These are phyloP conservation scores for Fusarium oligoseptatum DNA, from an alignment of 2,329 filamentous ascomycete species.

Conservation along the genomic window DNA sequence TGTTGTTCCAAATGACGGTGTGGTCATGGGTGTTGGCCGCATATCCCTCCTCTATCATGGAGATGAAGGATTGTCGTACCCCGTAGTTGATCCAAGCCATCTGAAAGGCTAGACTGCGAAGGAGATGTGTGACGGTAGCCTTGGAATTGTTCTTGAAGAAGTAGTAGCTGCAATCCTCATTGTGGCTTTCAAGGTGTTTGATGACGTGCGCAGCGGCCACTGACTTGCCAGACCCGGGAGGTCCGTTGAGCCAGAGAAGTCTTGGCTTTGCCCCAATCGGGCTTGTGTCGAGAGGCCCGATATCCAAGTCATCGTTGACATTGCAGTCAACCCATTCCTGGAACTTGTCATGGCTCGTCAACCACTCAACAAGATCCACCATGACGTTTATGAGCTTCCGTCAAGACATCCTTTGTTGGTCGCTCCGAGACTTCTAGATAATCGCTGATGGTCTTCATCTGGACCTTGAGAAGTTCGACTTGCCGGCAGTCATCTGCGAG, in stretches of 20 bases:
- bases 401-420: not conserved
- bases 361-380: not conserved
- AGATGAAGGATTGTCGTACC: not conserved
- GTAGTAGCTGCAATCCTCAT: not conserved
- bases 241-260: not conserved
- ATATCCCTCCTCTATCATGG: not conserved
- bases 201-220: not conserved
- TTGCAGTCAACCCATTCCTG: not conserved
- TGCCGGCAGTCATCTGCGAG: not conserved
- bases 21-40: not conserved
- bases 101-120: not conserved
- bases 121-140: not conserved
- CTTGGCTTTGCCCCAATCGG: not conserved
- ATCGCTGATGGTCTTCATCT: not conserved
- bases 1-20: not conserved
- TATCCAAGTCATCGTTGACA: not conserved
- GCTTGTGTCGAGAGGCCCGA: not conserved
- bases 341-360: not conserved
- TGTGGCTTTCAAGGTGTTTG: not conserved
- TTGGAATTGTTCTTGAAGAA: not conserved
- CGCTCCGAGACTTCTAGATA: not conserved
- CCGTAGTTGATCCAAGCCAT: not conserved
- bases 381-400: not conserved
- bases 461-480: not conserved
- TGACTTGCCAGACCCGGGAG: not conserved